Evolutionary conservation across 2,329 filamentous ascomycete species (phyloP).

Genomic region (Lasiodiplodia theobromae): DNA sequence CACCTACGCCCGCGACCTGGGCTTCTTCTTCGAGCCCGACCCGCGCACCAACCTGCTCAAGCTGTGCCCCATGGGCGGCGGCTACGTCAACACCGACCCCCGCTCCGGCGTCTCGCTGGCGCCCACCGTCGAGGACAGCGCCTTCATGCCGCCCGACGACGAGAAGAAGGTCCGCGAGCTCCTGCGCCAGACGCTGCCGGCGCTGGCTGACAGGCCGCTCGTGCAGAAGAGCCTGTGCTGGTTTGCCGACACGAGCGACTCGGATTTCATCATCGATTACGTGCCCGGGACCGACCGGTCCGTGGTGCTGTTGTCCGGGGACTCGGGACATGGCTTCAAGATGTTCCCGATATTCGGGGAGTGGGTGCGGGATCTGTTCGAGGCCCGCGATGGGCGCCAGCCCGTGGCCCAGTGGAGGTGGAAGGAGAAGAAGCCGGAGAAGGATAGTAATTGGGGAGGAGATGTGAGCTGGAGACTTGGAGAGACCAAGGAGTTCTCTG

Average conservation of each 20-base stretch:
- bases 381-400: conserved; percentile 51
- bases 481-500: conserved; percentile 37
- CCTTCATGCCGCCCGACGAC: conserved; percentile 62
- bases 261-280: conserved; percentile 67
- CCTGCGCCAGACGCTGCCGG: conserved; percentile 60
- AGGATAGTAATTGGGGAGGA: conserved; percentile 50
- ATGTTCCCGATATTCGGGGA: conserved; percentile 66
- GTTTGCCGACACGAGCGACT: conserved; percentile 68
- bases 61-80: conserved; percentile 65
- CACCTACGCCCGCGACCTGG: conserved; percentile 66
- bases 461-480: conserved; percentile 59
- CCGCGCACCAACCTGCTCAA: conserved; percentile 65
- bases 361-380: conserved; percentile 59
- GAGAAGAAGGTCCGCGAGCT: conserved; percentile 60
- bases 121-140: conserved; percentile 49
- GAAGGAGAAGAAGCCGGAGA: conserved; percentile 48
- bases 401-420: conserved; percentile 59
- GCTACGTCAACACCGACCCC: conserved; percentile 60
- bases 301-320: conserved; percentile 62
- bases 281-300: conserved; percentile 58
- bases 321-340: conserved; percentile 69
- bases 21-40: conserved; percentile 72
- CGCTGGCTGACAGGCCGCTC: conserved; percentile 62
- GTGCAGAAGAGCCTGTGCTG: conserved; percentile 66
- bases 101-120: conserved; percentile 49